phyloP scores from a whole-genome alignment of 2,329 filamentous ascomycete genomes.

The Hypoxylon sp. region DNA sequence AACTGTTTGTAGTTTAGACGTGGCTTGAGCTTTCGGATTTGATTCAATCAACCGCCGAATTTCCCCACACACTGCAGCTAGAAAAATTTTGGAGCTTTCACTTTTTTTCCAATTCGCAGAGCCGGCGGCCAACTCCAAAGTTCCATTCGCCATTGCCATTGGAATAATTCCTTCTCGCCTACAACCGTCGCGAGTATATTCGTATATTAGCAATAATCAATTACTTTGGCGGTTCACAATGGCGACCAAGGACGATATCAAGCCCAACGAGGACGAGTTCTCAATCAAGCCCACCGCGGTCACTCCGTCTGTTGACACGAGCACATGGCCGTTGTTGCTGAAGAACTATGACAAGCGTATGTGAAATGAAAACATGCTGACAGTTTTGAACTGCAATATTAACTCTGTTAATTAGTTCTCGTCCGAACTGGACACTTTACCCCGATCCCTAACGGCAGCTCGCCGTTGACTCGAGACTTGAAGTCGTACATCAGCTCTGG shows the following conservation, averaged over 20 bases:
- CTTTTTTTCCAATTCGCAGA: slow-evolving; percentile 42
- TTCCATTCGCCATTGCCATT: slow-evolving; percentile 42
- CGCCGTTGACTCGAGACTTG: slow-evolving; percentile 92
- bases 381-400: slow-evolving; percentile 37
- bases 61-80: slow-evolving; percentile 46
- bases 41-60: slow-evolving; percentile 21
- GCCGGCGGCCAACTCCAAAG: slow-evolving; percentile 30
- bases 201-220: slow-evolving; percentile 27
- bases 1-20: slow-evolving; percentile 12
- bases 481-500: slow-evolving; percentile 98
- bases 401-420: slow-evolving; percentile 72
- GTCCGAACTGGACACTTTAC: slow-evolving; percentile 97
- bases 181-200: slow-evolving; percentile 45
- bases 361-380: slow-evolving; percentile 56
- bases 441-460: slow-evolving; percentile 92
- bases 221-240: slow-evolving; percentile 49
- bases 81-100: slow-evolving; percentile 55
- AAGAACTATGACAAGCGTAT: slow-evolving; percentile 96
- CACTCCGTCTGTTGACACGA: slow-evolving; percentile 85
- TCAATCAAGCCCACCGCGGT: slow-evolving; percentile 90
- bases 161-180: slow-evolving; percentile 40
- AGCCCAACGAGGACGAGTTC: slow-evolving; percentile 51
- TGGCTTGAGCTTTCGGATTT: slow-evolving; percentile 41
- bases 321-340: slow-evolving; percentile 91
- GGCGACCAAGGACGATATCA: slow-evolving; percentile 47